Conservation (phyloP, 495 filamentous ascomycete genomes). For the Darksidea phi region DNA sequence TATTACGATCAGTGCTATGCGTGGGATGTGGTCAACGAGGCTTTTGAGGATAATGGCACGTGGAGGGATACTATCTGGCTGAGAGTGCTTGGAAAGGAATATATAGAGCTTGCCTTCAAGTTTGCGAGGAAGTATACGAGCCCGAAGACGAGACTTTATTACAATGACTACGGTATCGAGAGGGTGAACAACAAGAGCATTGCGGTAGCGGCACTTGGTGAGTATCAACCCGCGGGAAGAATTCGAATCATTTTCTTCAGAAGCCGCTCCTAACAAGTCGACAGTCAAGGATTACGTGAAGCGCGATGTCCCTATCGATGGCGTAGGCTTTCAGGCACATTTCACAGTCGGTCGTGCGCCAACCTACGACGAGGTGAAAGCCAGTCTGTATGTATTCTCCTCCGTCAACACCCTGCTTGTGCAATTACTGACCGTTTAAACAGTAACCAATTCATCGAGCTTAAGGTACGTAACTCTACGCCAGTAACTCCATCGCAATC, state of each 20-base stretch:
- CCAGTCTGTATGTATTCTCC: conserved; percentile 35
- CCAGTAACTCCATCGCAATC: too few species aligned
- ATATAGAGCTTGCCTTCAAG: conserved; percentile 40
- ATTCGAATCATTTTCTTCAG: too few species aligned
- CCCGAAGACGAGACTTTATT: conserved; percentile 57
- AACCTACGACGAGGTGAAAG: conserved; percentile 42
- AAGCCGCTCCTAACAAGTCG: too few species aligned
- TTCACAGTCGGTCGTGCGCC: conserved; percentile 56
- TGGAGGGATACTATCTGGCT: conserved; percentile 34
- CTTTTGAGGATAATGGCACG: conserved; percentile 41
- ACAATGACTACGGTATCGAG: conserved; percentile 71
- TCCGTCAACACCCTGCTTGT: too few species aligned
- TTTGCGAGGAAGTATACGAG: conserved; percentile 44
- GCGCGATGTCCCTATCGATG: conserved; percentile 57
- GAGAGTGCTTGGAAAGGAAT: conserved; percentile 38
- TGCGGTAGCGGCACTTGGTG: conserved; percentile 39
- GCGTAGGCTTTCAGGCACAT: conserved; percentile 60
- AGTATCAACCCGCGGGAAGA: too few species aligned
- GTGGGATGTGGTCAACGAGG: conserved; percentile 48
- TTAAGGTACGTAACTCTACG: too few species aligned
- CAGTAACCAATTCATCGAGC: conserved; percentile 45
- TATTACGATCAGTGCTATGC: conserved; percentile 41
- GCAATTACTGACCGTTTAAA: too few species aligned
- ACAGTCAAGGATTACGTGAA: conserved; percentile 51
- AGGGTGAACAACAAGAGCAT: conserved; percentile 52